Percentiles rank a stretch among this genome's conserved stretches.
phyloP scores from a whole-genome alignment of 306 rosid species.

The Gastrolobium bilobum region DNA sequence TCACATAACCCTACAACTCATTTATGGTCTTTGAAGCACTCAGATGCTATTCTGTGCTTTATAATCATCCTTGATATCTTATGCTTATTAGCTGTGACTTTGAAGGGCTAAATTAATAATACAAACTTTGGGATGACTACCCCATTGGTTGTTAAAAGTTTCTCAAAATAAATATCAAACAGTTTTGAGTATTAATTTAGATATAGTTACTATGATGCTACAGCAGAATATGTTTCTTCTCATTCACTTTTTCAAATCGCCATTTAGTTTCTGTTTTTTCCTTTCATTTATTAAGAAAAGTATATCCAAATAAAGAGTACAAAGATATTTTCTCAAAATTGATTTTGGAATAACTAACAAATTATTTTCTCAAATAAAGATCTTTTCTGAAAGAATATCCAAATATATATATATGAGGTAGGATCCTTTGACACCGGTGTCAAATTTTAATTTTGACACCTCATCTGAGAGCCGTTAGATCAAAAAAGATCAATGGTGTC shows the following conservation, averaged over 20 bases:
- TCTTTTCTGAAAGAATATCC: too few species aligned
- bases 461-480: too few species aligned
- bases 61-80: conserved; percentile 4
- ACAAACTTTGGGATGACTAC: conserved; percentile 31
- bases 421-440: too few species aligned
- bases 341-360: background rate
- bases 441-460: too few species aligned
- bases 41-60: conserved; percentile 7
- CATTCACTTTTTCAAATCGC: background rate
- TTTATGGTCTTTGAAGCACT: conserved; percentile 26
- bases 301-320: background rate
- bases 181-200: conserved; percentile 1
- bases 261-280: conserved; percentile 20
- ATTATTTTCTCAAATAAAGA: too few species aligned
- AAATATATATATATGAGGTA: too few species aligned
- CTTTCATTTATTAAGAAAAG: background rate
- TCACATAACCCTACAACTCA: conserved; percentile 8
- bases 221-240: conserved; percentile 29
- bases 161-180: background rate
- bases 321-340: background rate
- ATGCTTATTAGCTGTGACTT: conserved; percentile 30
- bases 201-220: conserved; percentile 16
- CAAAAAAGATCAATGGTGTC: too few species aligned
- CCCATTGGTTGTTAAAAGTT: conserved; percentile 1
- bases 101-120: conserved; percentile 22